Percentiles rank a stretch among this genome's conserved stretches.
Conservation (phyloP, 2,329 filamentous ascomycete genomes). For the Colletotrichum salicis region DNA sequence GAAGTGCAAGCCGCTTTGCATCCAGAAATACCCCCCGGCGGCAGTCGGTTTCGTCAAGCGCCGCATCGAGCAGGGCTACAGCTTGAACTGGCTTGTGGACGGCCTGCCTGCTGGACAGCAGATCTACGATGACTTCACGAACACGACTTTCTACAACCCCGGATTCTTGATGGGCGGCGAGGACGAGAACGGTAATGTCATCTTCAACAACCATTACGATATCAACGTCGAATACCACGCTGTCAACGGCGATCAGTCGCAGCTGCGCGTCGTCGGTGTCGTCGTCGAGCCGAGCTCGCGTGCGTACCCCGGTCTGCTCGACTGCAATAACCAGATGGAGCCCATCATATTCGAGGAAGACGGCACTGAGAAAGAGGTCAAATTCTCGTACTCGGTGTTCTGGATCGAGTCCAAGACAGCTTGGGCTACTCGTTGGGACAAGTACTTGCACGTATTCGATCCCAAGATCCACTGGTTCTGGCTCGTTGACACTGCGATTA, state of each 20-base stretch:
- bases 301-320: constrained; percentile 65
- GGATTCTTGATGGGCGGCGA: constrained; percentile 82
- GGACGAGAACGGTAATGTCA: constrained; percentile 65
- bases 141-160: constrained; percentile 86
- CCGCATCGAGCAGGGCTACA: constrained; percentile 86
- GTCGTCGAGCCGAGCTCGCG: constrained; percentile 84
- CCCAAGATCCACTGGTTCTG: constrained; percentile 99
- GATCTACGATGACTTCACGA: constrained; percentile 79
- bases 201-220: constrained; percentile 94
- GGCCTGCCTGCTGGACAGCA: constrained; percentile 90
- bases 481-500: constrained; percentile 93
- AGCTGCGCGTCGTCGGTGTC: constrained; percentile 91
- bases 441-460: constrained; percentile 96
- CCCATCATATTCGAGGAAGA: constrained; percentile 73
- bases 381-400: constrained; percentile 92
- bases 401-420: constrained; percentile 87
- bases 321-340: constrained; percentile 70
- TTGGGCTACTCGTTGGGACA: constrained; percentile 98
- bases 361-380: constrained; percentile 63
- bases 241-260: constrained; percentile 71
- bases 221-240: constrained; percentile 93
- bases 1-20: constrained; percentile 84
- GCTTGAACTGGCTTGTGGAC: constrained; percentile 95
- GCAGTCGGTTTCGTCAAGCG: constrained; percentile 83
- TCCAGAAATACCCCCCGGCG: constrained; percentile 69